A percentile compares a stretch with the other conserved stretches of the same genome.
Conservation (phyloP, 805 yeast genomes). For the Candida dajiaensis region DNA sequence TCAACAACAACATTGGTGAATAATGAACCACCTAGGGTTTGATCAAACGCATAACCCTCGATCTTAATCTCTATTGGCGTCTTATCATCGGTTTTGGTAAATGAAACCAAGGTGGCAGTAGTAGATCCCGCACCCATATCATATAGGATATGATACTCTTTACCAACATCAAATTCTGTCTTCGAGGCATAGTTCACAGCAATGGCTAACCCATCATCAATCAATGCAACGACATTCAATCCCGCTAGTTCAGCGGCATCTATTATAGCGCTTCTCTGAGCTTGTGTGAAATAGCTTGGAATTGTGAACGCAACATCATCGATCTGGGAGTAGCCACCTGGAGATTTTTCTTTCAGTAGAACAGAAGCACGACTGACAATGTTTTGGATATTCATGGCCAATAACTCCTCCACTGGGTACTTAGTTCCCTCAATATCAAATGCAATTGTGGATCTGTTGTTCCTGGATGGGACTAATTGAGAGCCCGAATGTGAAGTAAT, state of each 20-base stretch:
- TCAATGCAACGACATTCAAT: conserved; percentile 55
- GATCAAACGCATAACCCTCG: conserved; percentile 66
- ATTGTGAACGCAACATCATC: conserved; percentile 70
- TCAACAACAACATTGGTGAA: conserved; percentile 64
- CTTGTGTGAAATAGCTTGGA: conserved; percentile 62
- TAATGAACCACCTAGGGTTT: conserved; percentile 67
- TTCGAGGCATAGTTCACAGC: conserved; percentile 74
- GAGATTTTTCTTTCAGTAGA: conserved; percentile 48
- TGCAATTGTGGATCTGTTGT: conserved; percentile 50
- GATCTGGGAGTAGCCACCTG: conserved; percentile 43
- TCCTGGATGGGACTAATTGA: conserved; percentile 33
- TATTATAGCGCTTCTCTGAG: conserved; percentile 62
- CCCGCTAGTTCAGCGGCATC: conserved; percentile 74
- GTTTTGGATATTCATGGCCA: conserved; percentile 77
- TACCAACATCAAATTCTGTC: conserved; percentile 38
- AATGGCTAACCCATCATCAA: conserved; percentile 90
- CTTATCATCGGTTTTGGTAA: conserved; percentile 38
- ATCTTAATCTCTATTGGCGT: conserved; percentile 47
- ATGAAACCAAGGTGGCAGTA: conserved; percentile 75
- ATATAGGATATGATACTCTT: conserved; percentile 63
- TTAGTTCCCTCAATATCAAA: conserved; percentile 43
- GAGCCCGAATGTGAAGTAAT: conserved; percentile 56
- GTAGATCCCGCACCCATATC: conserved; percentile 95
- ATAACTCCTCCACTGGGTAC: conserved; percentile 66
- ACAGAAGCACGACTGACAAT: conserved; percentile 58